Evolutionary conservation across 1,284 basidiomycete genomes (phyloP), one percentile per base, ranked within the genome.

Genomic region (Cryptococcus maquisensis): DNA sequence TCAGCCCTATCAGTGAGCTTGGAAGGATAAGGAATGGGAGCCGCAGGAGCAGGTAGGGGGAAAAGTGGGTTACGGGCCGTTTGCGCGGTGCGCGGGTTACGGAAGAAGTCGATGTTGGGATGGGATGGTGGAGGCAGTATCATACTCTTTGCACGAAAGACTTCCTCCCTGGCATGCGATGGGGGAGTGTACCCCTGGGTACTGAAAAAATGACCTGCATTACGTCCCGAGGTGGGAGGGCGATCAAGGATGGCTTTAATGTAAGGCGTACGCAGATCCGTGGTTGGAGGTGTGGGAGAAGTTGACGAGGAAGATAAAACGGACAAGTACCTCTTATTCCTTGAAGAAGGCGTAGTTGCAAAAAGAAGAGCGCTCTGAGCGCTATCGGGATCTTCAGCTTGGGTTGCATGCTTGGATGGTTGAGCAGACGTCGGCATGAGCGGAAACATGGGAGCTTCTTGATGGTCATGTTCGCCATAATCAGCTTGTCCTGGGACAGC

Each of bases 101-200:
- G 49, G 36, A 55, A 50, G 23, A 43, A 41, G n/a, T 49, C 51
- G 21, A 43, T n/a, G 8, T 45, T 39, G 9, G 54, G 45, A 21
- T 43, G 36, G 26, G 42, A 21, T 24, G n/a, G 21, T 21, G 42
- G 42, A 8, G 42, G 42, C 42, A 26, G 21, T 10, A 24, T 24
- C 18, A 44, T 20, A 37, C 49, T 41, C 40, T 50, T 40, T 7
- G 49, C 13, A 35, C 24, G 50, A 44, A 37, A 36, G 21, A 44
- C 12, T 15, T 23, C 42, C 15, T 16, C 42, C 23, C 15, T 44
- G 6, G 15, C 42, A 21, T 23, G n/a, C 8, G 24, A 23, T 21
- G 42, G 24, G 5, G 42, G 24, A 44, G 42, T 23, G 23, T 44
- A 26, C 15, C 23, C 42, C 23, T 44, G 42, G 8, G 24, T 16